phyloP scores from a whole-genome alignment of 192 early-diverging fungal species.

The Diversispora epigaea region DNA sequence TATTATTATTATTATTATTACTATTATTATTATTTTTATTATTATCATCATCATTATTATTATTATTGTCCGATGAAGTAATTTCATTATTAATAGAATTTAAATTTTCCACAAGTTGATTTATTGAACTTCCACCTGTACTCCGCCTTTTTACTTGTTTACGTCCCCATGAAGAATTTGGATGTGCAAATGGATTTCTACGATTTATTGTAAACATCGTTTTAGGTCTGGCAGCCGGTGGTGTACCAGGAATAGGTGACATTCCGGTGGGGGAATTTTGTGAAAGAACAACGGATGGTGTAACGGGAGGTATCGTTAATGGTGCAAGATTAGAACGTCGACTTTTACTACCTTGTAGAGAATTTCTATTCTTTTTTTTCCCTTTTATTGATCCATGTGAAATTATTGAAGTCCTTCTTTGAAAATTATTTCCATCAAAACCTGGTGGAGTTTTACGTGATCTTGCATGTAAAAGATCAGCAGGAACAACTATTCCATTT shows the following conservation, averaged over 20 bases:
- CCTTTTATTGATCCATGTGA: constrained; percentile 20
- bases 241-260: constrained; percentile 27
- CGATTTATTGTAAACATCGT: constrained; percentile 30
- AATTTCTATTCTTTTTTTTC: constrained; percentile 29
- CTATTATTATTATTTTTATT: constrained; percentile 11
- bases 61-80: constrained; percentile 22
- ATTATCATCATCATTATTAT: not conserved
- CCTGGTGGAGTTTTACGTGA: constrained; percentile 20
- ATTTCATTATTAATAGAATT: not conserved
- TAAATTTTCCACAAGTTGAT: constrained; percentile 24
- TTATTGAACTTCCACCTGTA: constrained; percentile 19
- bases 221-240: constrained; percentile 14
- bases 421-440: constrained; percentile 12
- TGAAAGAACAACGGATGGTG: constrained; percentile 30
- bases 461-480: constrained; percentile 5
- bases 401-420: not conserved
- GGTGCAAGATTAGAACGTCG: constrained; percentile 24
- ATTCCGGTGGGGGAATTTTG: constrained; percentile 22
- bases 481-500: constrained; percentile 16
- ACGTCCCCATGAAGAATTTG: constrained; percentile 22
- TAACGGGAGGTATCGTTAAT: constrained; percentile 28
- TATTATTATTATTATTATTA: too few relatives aligned
- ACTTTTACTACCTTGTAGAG: constrained; percentile 24
- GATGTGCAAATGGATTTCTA: constrained; percentile 13
- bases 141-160: constrained; percentile 29